phyloP scores from a whole-genome alignment of 202 grass and related monocot species.

The Alloteropsis angusta region DNA sequence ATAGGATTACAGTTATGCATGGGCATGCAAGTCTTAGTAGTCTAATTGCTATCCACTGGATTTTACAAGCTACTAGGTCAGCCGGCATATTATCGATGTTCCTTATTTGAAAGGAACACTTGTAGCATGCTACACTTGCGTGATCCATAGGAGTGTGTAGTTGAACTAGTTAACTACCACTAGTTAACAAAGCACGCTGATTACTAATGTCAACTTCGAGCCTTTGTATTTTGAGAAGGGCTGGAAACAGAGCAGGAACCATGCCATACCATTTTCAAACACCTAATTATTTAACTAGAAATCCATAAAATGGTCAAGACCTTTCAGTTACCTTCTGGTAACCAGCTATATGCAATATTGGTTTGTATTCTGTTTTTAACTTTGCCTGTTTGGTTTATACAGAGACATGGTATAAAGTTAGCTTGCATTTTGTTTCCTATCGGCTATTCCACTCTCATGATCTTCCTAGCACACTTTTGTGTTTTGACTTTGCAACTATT shows the following conservation, averaged over 20 bases:
- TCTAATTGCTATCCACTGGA: not conserved
- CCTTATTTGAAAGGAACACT: not conserved
- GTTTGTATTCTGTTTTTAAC: not conserved
- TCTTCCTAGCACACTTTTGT: not conserved
- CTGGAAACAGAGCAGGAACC: not conserved
- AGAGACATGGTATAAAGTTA: not conserved
- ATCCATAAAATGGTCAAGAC: not conserved
- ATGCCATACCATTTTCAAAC: slow-evolving; percentile 8
- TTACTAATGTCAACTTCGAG: slow-evolving; percentile 22
- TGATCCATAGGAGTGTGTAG: slow-evolving; percentile 8
- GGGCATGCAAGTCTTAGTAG: not conserved
- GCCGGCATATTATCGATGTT: not conserved
- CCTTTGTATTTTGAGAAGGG: not conserved
- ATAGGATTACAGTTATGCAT: not conserved
- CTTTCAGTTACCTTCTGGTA: slow-evolving; percentile 18
- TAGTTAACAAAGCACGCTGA: slow-evolving; percentile 14
- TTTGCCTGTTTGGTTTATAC: not conserved
- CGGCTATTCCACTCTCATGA: not conserved
- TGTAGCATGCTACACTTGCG: slow-evolving; percentile 6
- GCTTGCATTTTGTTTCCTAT: slow-evolving; percentile 6
- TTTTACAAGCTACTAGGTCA: slow-evolving; percentile 13
- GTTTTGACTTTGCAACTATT: not conserved
- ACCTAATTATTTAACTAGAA: not conserved
- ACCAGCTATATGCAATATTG: not conserved
- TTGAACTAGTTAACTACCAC: slow-evolving; percentile 36